These are phyloP conservation scores for Haplosporangium gracile DNA, from an alignment of 192 early-diverging fungal genomes.

Conservation along the genomic window DNA sequence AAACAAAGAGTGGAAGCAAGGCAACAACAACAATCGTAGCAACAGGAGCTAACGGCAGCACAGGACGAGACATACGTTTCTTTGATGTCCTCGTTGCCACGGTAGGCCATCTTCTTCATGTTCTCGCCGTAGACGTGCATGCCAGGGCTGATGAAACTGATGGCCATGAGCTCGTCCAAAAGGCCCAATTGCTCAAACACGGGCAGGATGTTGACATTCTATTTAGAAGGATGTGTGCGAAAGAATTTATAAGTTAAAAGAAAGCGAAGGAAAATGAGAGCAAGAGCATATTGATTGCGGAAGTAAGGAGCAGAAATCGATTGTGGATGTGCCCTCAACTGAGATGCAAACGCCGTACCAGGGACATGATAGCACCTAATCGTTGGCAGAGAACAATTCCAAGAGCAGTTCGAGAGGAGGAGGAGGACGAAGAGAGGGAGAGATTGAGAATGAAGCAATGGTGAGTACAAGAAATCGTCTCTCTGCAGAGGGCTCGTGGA, in stretches of 20 bases:
- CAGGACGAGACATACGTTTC: constrained; percentile 12
- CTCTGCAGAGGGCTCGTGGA: too few relatives aligned
- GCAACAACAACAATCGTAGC: too few relatives aligned
- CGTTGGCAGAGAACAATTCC: not conserved
- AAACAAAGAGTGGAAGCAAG: not conserved
- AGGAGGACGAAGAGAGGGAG: too few relatives aligned
- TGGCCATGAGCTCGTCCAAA: constrained; percentile 32
- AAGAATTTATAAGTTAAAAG: not conserved
- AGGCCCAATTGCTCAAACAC: constrained; percentile 45
- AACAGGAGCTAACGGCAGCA: not conserved
- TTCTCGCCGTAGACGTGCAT: constrained; percentile 29
- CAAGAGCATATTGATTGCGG: not conserved
- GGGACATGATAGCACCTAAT: constrained; percentile 37
- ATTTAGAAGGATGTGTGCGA: not conserved
- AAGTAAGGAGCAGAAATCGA: not conserved
- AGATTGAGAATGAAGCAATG: not conserved
- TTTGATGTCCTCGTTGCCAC: constrained; percentile 38
- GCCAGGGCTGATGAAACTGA: constrained; percentile 28
- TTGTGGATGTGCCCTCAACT: not conserved
- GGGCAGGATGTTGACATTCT: constrained; percentile 45
- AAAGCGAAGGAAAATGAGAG: not conserved
- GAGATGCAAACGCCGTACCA: not conserved
- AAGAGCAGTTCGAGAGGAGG: not conserved
- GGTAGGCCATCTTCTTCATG: constrained; percentile 31
- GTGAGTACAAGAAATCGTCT: not conserved